A percentile compares a stretch with the other conserved stretches of the same genome.
These are phyloP conservation scores for Adenanthera pavonina DNA, from an alignment of 306 rosid genomes.

Conservation along the genomic window DNA sequence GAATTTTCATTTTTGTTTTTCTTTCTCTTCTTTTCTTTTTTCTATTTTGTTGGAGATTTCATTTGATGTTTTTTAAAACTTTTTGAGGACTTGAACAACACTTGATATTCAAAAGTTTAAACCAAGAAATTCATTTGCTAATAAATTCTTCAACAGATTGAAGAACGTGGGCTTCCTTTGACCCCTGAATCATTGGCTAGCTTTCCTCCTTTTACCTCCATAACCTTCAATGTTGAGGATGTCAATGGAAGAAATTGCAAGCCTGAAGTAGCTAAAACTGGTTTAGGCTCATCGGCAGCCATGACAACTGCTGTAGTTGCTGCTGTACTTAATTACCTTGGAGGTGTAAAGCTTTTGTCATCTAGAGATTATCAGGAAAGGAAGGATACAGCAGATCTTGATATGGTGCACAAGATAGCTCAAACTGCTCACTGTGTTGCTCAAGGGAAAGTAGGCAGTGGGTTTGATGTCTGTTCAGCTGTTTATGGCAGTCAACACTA, in stretches of 20 bases:
- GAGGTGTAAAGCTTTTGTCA: constrained; percentile 68
- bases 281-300: constrained; percentile 98
- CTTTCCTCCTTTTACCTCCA: constrained; percentile 83
- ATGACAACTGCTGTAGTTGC: constrained; percentile 98
- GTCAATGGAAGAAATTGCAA: constrained; percentile 63
- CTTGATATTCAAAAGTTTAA: constrained; percentile 16
- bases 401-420: constrained; percentile 84
- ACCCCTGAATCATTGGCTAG: constrained; percentile 82
- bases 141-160: constrained; percentile 63
- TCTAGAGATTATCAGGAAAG: constrained; percentile 48
- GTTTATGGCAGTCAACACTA: constrained; percentile 99
- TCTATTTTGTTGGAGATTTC: neutral
- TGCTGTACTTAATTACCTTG: constrained; percentile 89
- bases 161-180: constrained; percentile 84
- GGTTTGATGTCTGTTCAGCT: constrained; percentile 97
- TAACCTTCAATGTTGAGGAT: constrained; percentile 78
- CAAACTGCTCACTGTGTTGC: constrained; percentile 97
- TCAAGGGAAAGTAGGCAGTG: constrained; percentile 98
- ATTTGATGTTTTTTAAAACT: neutral
- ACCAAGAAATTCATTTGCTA: constrained; percentile 30
- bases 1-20: neutral
- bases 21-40: neutral
- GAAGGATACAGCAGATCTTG: constrained; percentile 61
- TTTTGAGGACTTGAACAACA: constrained; percentile 1
- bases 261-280: constrained; percentile 99